phyloP scores from a whole-genome alignment of 305 asterid species.

The Galium porrigens region DNA sequence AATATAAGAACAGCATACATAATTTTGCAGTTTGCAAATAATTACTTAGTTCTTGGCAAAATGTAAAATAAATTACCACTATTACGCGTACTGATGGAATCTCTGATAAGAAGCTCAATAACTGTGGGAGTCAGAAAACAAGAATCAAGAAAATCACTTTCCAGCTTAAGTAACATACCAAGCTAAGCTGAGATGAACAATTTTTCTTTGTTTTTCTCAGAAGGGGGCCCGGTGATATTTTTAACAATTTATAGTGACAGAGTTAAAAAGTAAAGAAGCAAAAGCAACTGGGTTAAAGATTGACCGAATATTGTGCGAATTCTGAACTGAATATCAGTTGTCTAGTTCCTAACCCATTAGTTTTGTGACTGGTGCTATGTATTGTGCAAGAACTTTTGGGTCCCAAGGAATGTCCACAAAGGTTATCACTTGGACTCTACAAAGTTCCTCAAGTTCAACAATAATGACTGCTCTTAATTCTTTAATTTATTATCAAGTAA shows the following conservation, averaged over 20 bases:
- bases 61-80: constrained; percentile 51
- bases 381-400: not conserved
- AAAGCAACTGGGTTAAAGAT: not conserved
- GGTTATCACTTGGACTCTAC: not conserved
- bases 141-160: constrained; percentile 14
- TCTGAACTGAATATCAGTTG: not conserved
- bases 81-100: constrained; percentile 62
- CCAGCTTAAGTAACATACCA: constrained; percentile 5
- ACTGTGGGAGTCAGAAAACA: constrained; percentile 34
- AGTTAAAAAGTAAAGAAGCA: not conserved
- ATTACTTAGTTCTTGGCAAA: constrained; percentile 11
- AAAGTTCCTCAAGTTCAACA: not conserved
- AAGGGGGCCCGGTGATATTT: not conserved
- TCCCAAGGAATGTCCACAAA: not conserved
- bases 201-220: not conserved
- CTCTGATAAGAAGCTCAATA: constrained; percentile 70
- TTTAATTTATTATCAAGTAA: not conserved
- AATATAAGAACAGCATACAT: constrained; percentile 4
- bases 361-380: not conserved
- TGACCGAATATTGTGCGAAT: not conserved
- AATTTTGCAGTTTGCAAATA: constrained; percentile 7
- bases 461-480: not conserved
- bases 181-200: not conserved
- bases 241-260: not conserved
- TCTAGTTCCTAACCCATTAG: not conserved